Evolutionary conservation across 352 stramenopile genomes (phyloP), one percentile per base, ranked within the genome.

Genomic region (Pythium oligandrum): DNA sequence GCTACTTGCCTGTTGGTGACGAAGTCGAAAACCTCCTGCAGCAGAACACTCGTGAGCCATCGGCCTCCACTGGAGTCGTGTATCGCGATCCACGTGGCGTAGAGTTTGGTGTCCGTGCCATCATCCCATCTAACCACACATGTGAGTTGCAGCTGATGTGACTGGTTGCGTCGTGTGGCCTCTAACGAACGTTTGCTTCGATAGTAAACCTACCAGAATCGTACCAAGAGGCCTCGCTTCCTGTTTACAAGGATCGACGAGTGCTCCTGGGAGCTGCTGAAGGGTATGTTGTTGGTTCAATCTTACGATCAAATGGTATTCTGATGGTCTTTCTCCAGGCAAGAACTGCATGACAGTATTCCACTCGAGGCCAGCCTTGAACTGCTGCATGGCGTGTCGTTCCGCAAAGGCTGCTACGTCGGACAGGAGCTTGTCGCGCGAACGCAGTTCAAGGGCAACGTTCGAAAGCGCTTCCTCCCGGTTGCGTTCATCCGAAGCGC

Each of bases 371-470:
- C 73, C 45, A 98, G 97, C 52, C 64, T 98, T 2, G 93, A 98
- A 40, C 70, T 97, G 36, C 63, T 98, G 37, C 69, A 83, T 45
- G 89, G 85, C 35, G 85, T 98, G 36, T 93, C 75, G 10, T 98
- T 98, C 67, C 71, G 75, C 39, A 98, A 98, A 67, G 94, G 94
- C 5, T 98, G 94, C 77, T 98, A 98, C 63, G 75, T 98, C 11
- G 94, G 94, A 2, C 94, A 98, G 71, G 94, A 98, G 61, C 78
- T 98, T 33, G 97, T 88, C 1, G 93, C 94, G 31, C 75, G 94
- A 35, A 97, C 94, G 38, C 90, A 98, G 53, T 98, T 97, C 63
- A 95, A 95, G 59, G 85, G 83, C 40, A 93, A 84, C 57, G 81
- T 95, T 8, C 79, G 85, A 31, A 95, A 95, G 61, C 77, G 85